Percentiles rank a stretch among this genome's conserved stretches.
Evolutionary conservation across 2,329 filamentous ascomycete species (phyloP).

Genomic region (Nothomitra cinnamomea): DNA sequence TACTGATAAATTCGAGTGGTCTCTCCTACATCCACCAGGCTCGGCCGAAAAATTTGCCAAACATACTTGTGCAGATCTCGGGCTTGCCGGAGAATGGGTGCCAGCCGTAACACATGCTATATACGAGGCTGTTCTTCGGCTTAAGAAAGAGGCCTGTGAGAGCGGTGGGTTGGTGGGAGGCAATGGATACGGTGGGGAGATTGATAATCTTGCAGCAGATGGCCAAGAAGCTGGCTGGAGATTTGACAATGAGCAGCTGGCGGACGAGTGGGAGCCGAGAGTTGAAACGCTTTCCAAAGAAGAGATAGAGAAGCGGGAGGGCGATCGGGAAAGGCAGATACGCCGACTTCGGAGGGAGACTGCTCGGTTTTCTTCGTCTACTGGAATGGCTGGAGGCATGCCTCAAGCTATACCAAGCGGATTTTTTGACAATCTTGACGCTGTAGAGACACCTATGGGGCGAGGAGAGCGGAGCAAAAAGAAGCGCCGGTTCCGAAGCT

Average conservation of each 20-base stretch:
- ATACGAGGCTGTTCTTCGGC: constrained; percentile 77
- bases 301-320: constrained; percentile 93
- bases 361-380: constrained; percentile 74
- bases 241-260: constrained; percentile 82
- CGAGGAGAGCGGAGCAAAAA: constrained; percentile 87
- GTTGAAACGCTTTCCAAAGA: constrained; percentile 74
- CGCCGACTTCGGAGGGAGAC: constrained; percentile 77
- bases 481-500: constrained; percentile 77
- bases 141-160: constrained; percentile 95
- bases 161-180: constrained; percentile 71
- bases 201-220: constrained; percentile 78
- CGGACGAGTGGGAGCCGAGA: constrained; percentile 69
- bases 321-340: constrained; percentile 82
- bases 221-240: constrained; percentile 81
- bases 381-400: constrained; percentile 49
- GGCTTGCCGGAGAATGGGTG: constrained; percentile 81
- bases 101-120: constrained; percentile 90
- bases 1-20: constrained; percentile 97
- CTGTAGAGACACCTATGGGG: constrained; percentile 65
- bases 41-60: constrained; percentile 86
- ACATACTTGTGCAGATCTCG: constrained; percentile 81
- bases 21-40: constrained; percentile 74
- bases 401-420: constrained; percentile 21
- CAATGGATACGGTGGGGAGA: constrained; percentile 47
- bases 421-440: constrained; percentile 39